phyloP scores from a whole-genome alignment of 495 filamentous ascomycete genomes.

The Parathielavia appendiculata region DNA sequence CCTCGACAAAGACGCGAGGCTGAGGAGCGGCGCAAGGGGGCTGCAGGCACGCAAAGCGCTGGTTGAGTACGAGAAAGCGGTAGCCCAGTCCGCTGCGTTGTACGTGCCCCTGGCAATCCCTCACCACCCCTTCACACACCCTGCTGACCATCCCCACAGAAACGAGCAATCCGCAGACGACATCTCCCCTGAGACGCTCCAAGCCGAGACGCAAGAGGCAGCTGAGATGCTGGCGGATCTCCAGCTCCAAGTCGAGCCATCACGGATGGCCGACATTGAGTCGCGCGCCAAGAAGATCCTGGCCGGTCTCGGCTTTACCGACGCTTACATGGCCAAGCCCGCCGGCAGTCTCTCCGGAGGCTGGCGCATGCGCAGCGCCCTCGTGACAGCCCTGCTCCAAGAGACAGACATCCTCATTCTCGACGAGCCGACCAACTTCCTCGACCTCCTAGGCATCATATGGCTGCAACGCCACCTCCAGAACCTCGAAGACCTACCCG shows the following conservation, averaged over 20 bases:
- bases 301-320: constrained; percentile 66
- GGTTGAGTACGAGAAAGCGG: constrained; percentile 56
- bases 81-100: constrained; percentile 51
- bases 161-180: constrained; percentile 49
- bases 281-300: constrained; percentile 59
- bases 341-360: constrained; percentile 67
- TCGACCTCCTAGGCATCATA: constrained; percentile 75
- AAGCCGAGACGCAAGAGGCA: constrained; percentile 59
- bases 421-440: constrained; percentile 82
- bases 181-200: constrained; percentile 49
- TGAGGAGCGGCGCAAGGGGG: constrained; percentile 68
- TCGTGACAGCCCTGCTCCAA: constrained; percentile 63
- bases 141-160: constrained; percentile 31
- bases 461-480: constrained; percentile 72
- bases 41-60: constrained; percentile 66
- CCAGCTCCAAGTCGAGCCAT: constrained; percentile 53
- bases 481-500: constrained; percentile 38
- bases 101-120: constrained; percentile 28
- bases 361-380: constrained; percentile 68
- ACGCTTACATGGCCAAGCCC: constrained; percentile 50
- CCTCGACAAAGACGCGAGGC: constrained; percentile 63
- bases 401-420: constrained; percentile 74
- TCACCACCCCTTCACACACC: background rate
- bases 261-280: constrained; percentile 49
- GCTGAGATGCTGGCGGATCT: constrained; percentile 57